phyloP scores from a whole-genome alignment of 1,284 basidiomycete species.

The Rhodotorula sp. region DNA sequence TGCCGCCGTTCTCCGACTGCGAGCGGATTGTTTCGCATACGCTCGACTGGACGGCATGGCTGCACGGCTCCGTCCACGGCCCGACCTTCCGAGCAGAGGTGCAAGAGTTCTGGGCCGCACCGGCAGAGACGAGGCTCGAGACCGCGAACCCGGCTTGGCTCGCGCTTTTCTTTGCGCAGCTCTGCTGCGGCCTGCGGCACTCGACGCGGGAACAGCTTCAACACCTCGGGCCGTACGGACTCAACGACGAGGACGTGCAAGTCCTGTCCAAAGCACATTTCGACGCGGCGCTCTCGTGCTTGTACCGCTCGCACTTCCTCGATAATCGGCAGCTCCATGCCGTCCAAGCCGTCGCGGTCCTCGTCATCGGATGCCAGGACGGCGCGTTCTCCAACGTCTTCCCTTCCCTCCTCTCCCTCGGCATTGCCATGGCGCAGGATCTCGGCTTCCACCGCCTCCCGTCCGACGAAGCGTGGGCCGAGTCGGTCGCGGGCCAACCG shows the following conservation, averaged over 20 bases:
- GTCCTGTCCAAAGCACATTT: conserved; percentile 10
- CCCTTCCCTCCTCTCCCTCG: conserved; percentile 13
- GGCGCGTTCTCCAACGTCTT: conserved; percentile 14
- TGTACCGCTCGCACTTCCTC: conserved; percentile 26
- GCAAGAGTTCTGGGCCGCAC: conserved; percentile 23
- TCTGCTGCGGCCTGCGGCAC: conserved; percentile 33
- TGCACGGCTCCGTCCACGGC: conserved; percentile 26
- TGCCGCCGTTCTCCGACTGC: conserved; percentile 14
- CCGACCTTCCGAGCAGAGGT: conserved; percentile 29
- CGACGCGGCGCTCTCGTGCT: conserved; percentile 17
- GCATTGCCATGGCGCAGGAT: conserved; percentile 20
- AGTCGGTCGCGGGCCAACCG: background rate
- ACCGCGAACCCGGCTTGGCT: conserved; percentile 31
- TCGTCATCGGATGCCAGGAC: conserved; percentile 18
- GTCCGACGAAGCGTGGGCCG: conserved; percentile 12
- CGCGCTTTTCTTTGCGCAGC: conserved; percentile 27
- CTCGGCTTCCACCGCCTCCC: conserved; percentile 20
- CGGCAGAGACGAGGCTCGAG: conserved; percentile 4
- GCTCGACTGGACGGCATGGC: conserved; percentile 28
- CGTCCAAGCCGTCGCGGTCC: conserved; percentile 23
- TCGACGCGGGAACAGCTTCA: conserved; percentile 20
- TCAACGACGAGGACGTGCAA: conserved; percentile 7
- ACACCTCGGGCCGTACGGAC: background rate
- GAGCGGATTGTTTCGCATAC: conserved; percentile 24
- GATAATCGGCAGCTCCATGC: conserved; percentile 23